Base-by-base conservation (phyloP, 495 filamentous ascomycete genomes). In the Viridothelium virens region DNA sequence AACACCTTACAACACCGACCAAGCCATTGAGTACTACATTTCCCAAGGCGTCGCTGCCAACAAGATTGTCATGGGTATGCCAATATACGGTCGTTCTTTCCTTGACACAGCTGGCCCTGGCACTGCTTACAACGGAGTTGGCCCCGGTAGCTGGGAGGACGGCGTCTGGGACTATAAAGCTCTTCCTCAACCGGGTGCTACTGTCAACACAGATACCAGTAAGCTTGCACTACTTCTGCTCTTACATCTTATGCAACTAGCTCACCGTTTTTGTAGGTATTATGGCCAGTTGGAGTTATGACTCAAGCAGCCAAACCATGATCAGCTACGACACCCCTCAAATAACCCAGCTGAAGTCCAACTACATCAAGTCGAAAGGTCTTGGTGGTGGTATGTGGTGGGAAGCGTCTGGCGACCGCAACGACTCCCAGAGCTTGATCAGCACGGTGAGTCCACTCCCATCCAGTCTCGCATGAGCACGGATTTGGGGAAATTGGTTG, bases 361-460 rank as follows among this genome's bases (percentile, higher is more conserved):
- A 77, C 56, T 96, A 89, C 71, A 82, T 96, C 62, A 74, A 77
- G 67, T 65, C 79, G 12, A 81, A 80, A 61, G 82, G 84, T 5
- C 80, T 96, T 7, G 91, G 89, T 2, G 91, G 92, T 16, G 87
- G 82, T 0, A 93, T 96, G 85, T 96, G 90, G 83, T 97, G 92
- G 92, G 92, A 96, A 77, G 85, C 84, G 33, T 89, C 85, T 73
- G 86, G 84, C 34, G 92, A 96, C 72, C 84, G 81, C 14, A 62
- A 66, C 18, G 38, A 62, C 9, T 44, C 36, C 2, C 64, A 68
- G 38, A 73, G 71, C 44, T 48, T 73, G 62, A 73, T 71, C 53
- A 66, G 62, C 14, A 36, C 70, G 25, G 37, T 63, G 10, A 48
- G 14, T 36, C 38, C 47, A 61, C 38, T 34, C 38, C 63, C 16